A percentile compares a stretch with the other conserved stretches of the same genome.
These are phyloP conservation scores for Irpex sp. DNA, from an alignment of 1,284 basidiomycete genomes.

Conservation along the genomic window DNA sequence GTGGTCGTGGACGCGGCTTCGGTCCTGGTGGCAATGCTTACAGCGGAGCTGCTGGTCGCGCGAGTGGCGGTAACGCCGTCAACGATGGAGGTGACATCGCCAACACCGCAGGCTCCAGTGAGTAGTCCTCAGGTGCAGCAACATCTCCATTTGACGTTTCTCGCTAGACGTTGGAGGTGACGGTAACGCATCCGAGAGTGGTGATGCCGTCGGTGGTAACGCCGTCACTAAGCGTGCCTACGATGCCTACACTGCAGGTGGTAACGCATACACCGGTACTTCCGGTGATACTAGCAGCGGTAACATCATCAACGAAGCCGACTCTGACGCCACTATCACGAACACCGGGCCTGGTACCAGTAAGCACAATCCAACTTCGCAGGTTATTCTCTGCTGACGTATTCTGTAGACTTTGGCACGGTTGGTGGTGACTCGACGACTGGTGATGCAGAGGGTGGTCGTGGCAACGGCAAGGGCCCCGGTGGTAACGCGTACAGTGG, in stretches of 20 bases:
- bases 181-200: conserved; percentile 12
- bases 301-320: conserved; percentile 16
- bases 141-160: not conserved
- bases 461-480: conserved; percentile 14
- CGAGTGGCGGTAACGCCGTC: conserved; percentile 13
- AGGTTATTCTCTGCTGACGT: not conserved
- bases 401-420: conserved; percentile 1
- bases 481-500: conserved; percentile 22
- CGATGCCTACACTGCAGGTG: conserved; percentile 19
- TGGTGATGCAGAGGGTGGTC: conserved; percentile 18
- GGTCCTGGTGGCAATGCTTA: conserved; percentile 18
- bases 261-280: conserved; percentile 26
- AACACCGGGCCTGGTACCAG: conserved; percentile 12
- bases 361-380: conserved; percentile 8
- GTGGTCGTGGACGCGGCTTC: conserved; percentile 11
- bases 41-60: conserved; percentile 13
- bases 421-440: conserved; percentile 15
- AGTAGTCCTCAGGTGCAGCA: not conserved
- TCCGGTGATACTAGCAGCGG: conserved; percentile 21
- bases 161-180: conserved; percentile 16
- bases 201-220: conserved; percentile 14
- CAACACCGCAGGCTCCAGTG: conserved; percentile 13
- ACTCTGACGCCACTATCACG: conserved; percentile 10
- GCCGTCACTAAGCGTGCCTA: conserved; percentile 12
- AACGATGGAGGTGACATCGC: conserved; percentile 14